Conservation (phyloP, 257 asterid genomes). For the Capsicum baccatum region DNA sequence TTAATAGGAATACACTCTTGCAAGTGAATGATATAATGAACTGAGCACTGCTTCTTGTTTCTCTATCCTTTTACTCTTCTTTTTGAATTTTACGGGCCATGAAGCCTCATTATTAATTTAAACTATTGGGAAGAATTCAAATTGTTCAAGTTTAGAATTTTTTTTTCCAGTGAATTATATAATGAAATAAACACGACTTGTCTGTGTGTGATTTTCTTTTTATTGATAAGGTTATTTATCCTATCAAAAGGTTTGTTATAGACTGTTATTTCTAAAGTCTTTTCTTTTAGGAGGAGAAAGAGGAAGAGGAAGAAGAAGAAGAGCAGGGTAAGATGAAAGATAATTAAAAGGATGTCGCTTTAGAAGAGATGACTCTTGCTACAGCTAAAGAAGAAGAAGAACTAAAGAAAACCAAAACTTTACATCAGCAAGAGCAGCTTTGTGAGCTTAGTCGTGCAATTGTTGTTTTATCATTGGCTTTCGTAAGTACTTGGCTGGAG, state of each 20-base stretch:
- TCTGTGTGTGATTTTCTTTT: neutral
- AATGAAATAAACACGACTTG: too few relatives aligned
- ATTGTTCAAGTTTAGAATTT: neutral
- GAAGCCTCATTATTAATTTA: neutral
- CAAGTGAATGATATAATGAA: neutral
- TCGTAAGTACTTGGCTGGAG: constrained; percentile 53
- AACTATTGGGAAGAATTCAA: constrained; percentile 11
- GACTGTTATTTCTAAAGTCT: constrained; percentile 36
- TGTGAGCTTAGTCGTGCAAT: constrained; percentile 92
- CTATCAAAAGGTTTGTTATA: neutral
- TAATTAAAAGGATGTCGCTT: constrained; percentile 82
- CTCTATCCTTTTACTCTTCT: neutral
- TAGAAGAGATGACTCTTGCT: constrained; percentile 83
- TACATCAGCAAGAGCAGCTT: constrained; percentile 92
- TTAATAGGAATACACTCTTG: neutral
- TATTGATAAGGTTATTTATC: constrained; percentile 12
- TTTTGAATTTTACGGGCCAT: constrained; percentile 20
- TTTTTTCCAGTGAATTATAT: neutral
- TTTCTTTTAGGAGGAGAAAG: constrained; percentile 69
- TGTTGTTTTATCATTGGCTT: constrained; percentile 91
- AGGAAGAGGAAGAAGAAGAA: constrained; percentile 83
- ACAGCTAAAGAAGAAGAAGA: constrained; percentile 72
- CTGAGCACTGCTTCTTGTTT: neutral
- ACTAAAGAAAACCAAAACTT: constrained; percentile 52
- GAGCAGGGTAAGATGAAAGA: constrained; percentile 78